Percentiles rank a stretch among this genome's conserved stretches.
Conservation (phyloP, 805 yeast genomes). For the Metschnikowia cerradonensis region DNA sequence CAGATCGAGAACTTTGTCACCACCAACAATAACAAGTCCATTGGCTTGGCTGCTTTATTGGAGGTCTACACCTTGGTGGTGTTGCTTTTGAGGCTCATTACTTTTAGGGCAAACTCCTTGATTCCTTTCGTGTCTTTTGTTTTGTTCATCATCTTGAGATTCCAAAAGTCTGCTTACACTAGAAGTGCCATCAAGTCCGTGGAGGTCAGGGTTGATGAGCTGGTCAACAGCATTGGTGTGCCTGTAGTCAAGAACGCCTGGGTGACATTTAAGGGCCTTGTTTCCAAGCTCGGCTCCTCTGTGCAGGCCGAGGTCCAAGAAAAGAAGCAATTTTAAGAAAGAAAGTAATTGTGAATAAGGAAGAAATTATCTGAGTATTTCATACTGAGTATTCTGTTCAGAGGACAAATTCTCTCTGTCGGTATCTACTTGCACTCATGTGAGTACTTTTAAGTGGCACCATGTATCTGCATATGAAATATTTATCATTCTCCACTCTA, state of each 20-base stretch:
- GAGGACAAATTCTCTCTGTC: neutral
- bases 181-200: constrained; percentile 62
- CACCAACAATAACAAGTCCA: constrained; percentile 34
- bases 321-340: constrained; percentile 16
- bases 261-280: constrained; percentile 30
- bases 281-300: constrained; percentile 26
- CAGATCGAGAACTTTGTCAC: constrained; percentile 37
- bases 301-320: constrained; percentile 37
- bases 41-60: constrained; percentile 37
- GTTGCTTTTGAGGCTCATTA: constrained; percentile 47
- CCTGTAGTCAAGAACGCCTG: constrained; percentile 37
- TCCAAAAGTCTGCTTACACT: constrained; percentile 69
- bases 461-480: neutral
- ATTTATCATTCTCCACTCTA: neutral
- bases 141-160: constrained; percentile 70
- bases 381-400: too few relatives aligned
- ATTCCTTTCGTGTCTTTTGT: constrained; percentile 50
- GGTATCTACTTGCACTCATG: neutral
- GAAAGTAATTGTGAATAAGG: too few relatives aligned
- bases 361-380: too few relatives aligned
- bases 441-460: neutral
- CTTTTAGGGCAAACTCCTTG: constrained; percentile 64
- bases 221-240: constrained; percentile 23
- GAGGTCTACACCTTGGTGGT: constrained; percentile 43
- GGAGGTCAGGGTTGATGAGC: constrained; percentile 50